Conservation (phyloP, 345 rosid species). For the Corchorus olitorius region DNA sequence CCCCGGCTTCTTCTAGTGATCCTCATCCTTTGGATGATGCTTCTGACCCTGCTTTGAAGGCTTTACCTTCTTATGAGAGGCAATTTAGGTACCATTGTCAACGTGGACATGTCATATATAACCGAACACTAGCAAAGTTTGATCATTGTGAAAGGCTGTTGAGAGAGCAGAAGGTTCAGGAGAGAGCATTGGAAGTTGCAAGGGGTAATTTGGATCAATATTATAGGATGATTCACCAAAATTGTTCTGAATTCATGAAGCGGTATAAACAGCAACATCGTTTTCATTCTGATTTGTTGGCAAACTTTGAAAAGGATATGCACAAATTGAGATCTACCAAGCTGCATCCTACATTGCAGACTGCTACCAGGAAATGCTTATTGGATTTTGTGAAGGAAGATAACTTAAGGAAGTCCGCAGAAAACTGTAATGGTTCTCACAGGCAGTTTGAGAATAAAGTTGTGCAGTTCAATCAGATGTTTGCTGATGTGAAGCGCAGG, state of each 20-base stretch:
- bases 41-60: slow-evolving; percentile 90
- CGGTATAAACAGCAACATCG: slow-evolving; percentile 76
- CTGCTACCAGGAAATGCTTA: slow-evolving; percentile 51
- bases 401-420: slow-evolving; percentile 66
- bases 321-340: slow-evolving; percentile 73
- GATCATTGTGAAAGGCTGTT: slow-evolving; percentile 69
- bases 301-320: slow-evolving; percentile 70
- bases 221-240: slow-evolving; percentile 74
- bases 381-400: slow-evolving; percentile 92
- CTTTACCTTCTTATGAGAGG: slow-evolving; percentile 89
- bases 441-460: slow-evolving; percentile 93
- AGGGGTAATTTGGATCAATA: slow-evolving; percentile 83
- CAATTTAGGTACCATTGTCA: slow-evolving; percentile 79
- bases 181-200: slow-evolving; percentile 83
- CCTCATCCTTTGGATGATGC: slow-evolving; percentile 90
- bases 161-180: slow-evolving; percentile 88
- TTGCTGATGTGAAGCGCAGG: slow-evolving; percentile 67
- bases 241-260: slow-evolving; percentile 80
- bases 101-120: slow-evolving; percentile 57
- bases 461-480: slow-evolving; percentile 75
- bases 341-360: slow-evolving; percentile 80
- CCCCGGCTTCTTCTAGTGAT: slow-evolving; percentile 46
- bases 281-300: slow-evolving; percentile 70
- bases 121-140: slow-evolving; percentile 52
- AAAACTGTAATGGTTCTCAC: slow-evolving; percentile 68